Conservation (phyloP, 352 stramenopile species). For the Elongisporangium senticosum region DNA sequence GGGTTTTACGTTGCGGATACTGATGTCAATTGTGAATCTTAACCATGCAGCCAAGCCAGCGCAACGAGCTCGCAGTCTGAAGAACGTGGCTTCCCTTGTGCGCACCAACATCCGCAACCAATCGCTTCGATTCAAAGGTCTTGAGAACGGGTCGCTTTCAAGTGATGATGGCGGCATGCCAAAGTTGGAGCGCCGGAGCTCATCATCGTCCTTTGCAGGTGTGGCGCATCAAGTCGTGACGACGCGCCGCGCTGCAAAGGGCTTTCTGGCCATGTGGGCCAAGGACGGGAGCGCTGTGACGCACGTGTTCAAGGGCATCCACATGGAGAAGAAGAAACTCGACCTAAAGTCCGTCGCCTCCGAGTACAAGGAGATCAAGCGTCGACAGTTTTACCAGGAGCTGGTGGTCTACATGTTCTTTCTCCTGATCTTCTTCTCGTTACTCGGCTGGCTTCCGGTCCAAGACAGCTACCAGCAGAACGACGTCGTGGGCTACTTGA, state of each 20-base stretch:
- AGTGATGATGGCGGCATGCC: constrained; percentile 1
- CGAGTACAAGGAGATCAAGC: constrained; percentile 87
- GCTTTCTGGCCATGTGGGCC: constrained; percentile 76
- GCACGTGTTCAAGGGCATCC: constrained; percentile 77
- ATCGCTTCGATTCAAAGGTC: constrained; percentile 10
- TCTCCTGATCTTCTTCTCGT: constrained; percentile 67
- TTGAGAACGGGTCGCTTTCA: constrained; percentile 4
- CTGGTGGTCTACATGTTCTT: constrained; percentile 83
- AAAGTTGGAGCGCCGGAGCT: constrained; percentile 1
- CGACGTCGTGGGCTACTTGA: constrained; percentile 70
- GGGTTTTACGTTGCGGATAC: not conserved
- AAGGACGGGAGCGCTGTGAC: constrained; percentile 32
- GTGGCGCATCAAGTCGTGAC: constrained; percentile 74
- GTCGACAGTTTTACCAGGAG: constrained; percentile 85
- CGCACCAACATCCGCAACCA: constrained; percentile 47
- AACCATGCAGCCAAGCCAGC: constrained; percentile 23
- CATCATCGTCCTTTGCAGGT: constrained; percentile 57
- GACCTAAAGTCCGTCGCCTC: constrained; percentile 62
- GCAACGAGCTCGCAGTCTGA: constrained; percentile 24
- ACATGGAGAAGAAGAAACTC: constrained; percentile 90
- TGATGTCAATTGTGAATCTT: not conserved
- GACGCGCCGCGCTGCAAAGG: constrained; percentile 55
- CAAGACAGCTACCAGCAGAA: constrained; percentile 83
- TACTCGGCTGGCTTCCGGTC: constrained; percentile 73
- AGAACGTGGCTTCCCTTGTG: constrained; percentile 58